Conservation (phyloP, 208 protist species). For the Hexamita inflata region DNA sequence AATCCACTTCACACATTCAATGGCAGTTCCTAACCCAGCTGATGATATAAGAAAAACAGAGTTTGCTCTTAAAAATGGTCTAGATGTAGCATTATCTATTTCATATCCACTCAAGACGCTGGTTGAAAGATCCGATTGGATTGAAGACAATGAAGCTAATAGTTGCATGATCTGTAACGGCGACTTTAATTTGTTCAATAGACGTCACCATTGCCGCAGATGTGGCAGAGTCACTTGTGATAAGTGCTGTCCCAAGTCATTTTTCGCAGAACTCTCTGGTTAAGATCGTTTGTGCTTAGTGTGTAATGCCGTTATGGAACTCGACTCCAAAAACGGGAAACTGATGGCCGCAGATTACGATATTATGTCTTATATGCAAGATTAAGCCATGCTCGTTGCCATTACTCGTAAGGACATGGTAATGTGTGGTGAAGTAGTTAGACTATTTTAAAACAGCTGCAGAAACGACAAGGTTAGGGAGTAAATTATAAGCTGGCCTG, state of each 20-base stretch:
- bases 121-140: conserved; percentile 15
- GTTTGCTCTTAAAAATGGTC: background rate
- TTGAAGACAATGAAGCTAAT: conserved; percentile 23
- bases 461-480: conserved; percentile 1
- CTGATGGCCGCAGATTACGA: background rate
- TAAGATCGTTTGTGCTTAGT: conserved; percentile 23
- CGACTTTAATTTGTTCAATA: conserved; percentile 33
- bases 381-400: background rate
- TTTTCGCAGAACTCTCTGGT: background rate
- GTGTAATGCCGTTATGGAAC: conserved; percentile 1
- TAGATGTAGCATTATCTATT: conserved; percentile 19
- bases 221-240: conserved; percentile 35
- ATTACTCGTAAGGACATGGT: background rate
- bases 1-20: too few relatives aligned
- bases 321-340: background rate
- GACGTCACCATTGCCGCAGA: conserved; percentile 42
- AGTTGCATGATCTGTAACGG: conserved; percentile 31
- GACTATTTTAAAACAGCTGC: conserved; percentile 2
- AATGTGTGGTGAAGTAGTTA: background rate
- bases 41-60: background rate
- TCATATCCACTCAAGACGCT: background rate
- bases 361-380: background rate
- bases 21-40: too few relatives aligned
- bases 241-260: conserved; percentile 15
- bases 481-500: background rate